Conservation (phyloP, 495 filamentous ascomycete genomes). For the Amorphotheca resinae region DNA sequence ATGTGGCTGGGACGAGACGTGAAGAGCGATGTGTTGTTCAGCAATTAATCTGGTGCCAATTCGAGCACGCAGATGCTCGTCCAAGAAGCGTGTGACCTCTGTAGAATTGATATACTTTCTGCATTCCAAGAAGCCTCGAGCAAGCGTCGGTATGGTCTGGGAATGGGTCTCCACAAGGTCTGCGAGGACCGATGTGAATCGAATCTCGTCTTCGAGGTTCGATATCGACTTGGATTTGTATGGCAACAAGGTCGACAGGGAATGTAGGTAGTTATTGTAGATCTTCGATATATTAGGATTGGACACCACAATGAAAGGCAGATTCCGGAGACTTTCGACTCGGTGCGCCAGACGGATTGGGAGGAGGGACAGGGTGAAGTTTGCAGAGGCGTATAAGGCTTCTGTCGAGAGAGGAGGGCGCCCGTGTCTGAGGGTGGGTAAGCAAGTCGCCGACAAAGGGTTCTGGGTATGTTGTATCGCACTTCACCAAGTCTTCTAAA, state of each 20-base stretch:
- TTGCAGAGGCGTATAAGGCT: conserved; percentile 74
- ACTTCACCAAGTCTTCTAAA: conserved; percentile 82
- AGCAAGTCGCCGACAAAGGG: background rate
- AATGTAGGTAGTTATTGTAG: conserved; percentile 90
- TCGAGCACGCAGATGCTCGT: conserved; percentile 83
- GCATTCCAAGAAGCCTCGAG: conserved; percentile 84
- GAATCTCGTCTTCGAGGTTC: conserved; percentile 74
- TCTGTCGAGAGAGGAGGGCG: conserved; percentile 73
- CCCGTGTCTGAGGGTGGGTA: conserved; percentile 50
- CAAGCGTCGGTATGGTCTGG: conserved; percentile 88
- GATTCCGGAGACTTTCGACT: conserved; percentile 79
- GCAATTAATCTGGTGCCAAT: conserved; percentile 92
- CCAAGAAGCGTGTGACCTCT: conserved; percentile 82
- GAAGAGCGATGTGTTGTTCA: conserved; percentile 91
- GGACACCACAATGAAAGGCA: conserved; percentile 94
- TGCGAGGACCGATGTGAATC: conserved; percentile 82
- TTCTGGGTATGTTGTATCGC: too few species aligned
- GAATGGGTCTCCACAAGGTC: conserved; percentile 86
- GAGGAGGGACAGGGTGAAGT: conserved; percentile 86
- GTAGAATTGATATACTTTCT: conserved; percentile 66
- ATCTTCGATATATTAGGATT: conserved; percentile 88
- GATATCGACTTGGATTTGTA: conserved; percentile 67
- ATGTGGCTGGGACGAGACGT: conserved; percentile 68
- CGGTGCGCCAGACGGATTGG: conserved; percentile 91
- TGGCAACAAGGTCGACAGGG: conserved; percentile 73